A percentile compares a stretch with the other conserved stretches of the same genome.
These are phyloP conservation scores for Podospora tetraspora DNA, from an alignment of 495 filamentous ascomycete genomes.

Conservation along the genomic window DNA sequence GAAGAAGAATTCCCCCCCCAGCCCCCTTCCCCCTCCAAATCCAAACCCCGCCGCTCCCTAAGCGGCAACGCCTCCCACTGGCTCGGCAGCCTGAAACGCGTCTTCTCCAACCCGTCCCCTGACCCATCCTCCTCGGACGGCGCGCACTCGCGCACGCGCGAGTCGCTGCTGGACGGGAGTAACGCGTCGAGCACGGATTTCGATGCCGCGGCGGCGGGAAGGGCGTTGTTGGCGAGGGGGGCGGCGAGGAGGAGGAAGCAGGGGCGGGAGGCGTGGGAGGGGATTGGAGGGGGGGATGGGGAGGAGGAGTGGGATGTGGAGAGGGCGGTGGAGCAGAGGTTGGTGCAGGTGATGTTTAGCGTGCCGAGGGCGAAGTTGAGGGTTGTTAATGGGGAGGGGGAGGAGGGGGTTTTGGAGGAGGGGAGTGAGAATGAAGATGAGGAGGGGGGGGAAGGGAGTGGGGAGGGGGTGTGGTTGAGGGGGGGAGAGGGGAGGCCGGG, in stretches of 20 bases:
- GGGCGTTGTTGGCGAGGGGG: slow-evolving; percentile 24
- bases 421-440: slow-evolving; percentile 27
- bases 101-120: slow-evolving; percentile 32
- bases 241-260: slow-evolving; percentile 31
- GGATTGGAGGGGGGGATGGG: slow-evolving; percentile 18
- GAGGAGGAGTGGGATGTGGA: slow-evolving; percentile 83
- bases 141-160: slow-evolving; percentile 21
- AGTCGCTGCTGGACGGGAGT: slow-evolving; percentile 22
- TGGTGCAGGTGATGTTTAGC: slow-evolving; percentile 92
- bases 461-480: neutral
- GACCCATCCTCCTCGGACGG: slow-evolving; percentile 14
- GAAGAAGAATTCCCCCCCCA: slow-evolving; percentile 25
- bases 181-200: slow-evolving; percentile 19
- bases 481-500: neutral
- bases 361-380: slow-evolving; percentile 78
- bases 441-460: slow-evolving; percentile 4
- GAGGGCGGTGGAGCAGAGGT: slow-evolving; percentile 65
- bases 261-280: slow-evolving; percentile 38
- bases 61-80: slow-evolving; percentile 27
- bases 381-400: slow-evolving; percentile 70
- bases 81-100: slow-evolving; percentile 45
- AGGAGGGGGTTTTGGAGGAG: slow-evolving; percentile 36
- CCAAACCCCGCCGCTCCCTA: slow-evolving; percentile 26
- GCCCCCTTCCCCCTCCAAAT: slow-evolving; percentile 46
- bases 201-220: slow-evolving; percentile 23